These are phyloP conservation scores for Cladosporium sp. DNA, from an alignment of 2,329 filamentous ascomycete genomes.

Conservation along the genomic window DNA sequence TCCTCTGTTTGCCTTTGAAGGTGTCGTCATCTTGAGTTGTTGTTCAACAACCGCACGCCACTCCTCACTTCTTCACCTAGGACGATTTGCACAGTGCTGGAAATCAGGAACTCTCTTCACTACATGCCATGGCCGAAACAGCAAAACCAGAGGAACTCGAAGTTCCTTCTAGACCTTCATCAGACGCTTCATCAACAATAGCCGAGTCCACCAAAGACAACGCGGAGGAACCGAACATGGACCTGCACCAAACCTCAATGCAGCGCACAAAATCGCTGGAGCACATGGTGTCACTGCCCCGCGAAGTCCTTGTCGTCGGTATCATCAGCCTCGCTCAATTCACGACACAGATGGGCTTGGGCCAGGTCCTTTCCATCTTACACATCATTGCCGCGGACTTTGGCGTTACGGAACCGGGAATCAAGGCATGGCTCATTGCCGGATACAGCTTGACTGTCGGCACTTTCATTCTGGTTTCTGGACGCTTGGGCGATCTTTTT, in stretches of 20 bases:
- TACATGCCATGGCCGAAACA: not conserved
- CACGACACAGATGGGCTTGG: conserved; percentile 26
- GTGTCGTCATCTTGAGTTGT: not conserved
- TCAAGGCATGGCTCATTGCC: conserved; percentile 42
- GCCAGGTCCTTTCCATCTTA: conserved; percentile 24
- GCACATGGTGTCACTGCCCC: conserved; percentile 24
- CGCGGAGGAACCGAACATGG: not conserved
- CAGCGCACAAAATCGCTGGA: conserved; percentile 22
- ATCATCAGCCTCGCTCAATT: conserved; percentile 28
- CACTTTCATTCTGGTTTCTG: conserved; percentile 42
- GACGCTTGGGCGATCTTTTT: conserved; percentile 40
- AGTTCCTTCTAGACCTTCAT: not conserved
- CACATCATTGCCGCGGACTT: conserved; percentile 26
- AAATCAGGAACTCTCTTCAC: not conserved
- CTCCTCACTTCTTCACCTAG: too few relatives aligned
- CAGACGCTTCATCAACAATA: not conserved
- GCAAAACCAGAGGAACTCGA: conserved; percentile 1
- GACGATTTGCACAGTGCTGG: not conserved
- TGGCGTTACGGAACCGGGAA: conserved; percentile 34
- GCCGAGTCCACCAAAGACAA: not conserved
- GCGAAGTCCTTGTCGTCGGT: conserved; percentile 27
- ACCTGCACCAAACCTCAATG: not conserved
- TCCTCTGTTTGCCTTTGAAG: not conserved
- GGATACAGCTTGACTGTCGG: conserved; percentile 42
- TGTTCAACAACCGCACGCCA: too few relatives aligned